Base-by-base conservation (phyloP, 352 stramenopile genomes). In the Pythium aquatile region DNA sequence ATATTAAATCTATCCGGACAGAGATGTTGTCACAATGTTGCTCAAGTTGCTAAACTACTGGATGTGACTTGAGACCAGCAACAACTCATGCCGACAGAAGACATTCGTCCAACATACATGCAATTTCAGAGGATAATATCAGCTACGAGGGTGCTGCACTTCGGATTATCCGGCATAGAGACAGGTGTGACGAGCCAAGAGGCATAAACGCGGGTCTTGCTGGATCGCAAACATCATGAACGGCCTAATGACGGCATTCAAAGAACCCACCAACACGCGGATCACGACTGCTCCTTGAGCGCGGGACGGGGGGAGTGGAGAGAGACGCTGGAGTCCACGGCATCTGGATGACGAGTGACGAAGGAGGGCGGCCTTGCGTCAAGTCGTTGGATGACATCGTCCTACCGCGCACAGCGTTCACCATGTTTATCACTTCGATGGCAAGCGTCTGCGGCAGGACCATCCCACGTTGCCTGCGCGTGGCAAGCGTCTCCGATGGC, bases 341-440 rank as follows among this genome's bases (percentile, higher is more conserved):
- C 29, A 90, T 69, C 3, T 79, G 67, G 24, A 77, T 60, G 20
- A 79, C 71, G 26, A 87, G 39, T 5, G 63, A 75, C 4, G 70
- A 65, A 11, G 47, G 57, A 6, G 13, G 28, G 1, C 56, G 71
- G 20, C 78, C 42, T 7, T 53, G 56, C 2, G 57, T 58, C 17
- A 54, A 70, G 9, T 77, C 66, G 16, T 68, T 42, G 65, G 5
- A 76, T 37, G 5, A 65, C 63, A 32, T 75, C 58, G 2, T 69
- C 37, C 37, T 64, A 11, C 77, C 70, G 4, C 62, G 51, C 35
- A 88, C 76, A 5, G 56, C 66, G 20, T 58, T 57, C 46, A 87
- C 76, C 40, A 90, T 68, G 13, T 83, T 82, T 39, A 83, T 69
- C 3, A 83, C 61, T 63, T 90, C 81, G 14, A 90, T 68, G 2